Base-by-base conservation (phyloP, 1,139 yeast genomes). In the Pichia sp. region DNA sequence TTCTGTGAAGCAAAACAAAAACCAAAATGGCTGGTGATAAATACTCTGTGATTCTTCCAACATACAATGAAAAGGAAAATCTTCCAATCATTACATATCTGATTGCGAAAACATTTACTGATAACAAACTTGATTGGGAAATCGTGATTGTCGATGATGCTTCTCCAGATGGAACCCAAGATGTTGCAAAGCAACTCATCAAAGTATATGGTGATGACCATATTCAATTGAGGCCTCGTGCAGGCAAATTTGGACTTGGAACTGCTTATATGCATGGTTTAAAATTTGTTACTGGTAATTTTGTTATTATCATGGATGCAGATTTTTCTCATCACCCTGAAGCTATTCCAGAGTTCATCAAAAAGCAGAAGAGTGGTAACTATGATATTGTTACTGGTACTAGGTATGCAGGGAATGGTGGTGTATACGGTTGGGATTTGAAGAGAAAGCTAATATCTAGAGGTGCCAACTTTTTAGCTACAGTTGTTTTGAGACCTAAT, bases 301-400 rank as follows among this genome's bases (percentile, higher is more conserved):
- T 71, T 60, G 88, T 83, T 39, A 76, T 83, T 49, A 83, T 83
- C 51, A 83, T 83, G 93, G 93, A 83, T 59, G 93, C 93, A 14
- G 93, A 83, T 60, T 83, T 83, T 64, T 79, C 88, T 12, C 93
- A 83, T 60, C 81, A 79, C 58, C 93, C 93, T 17, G 81, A 78
- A 52, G 83, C 89, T 33, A 82, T 83, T 59, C 91, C 91, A 5
- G 68, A 79, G 58, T 82, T 83, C 57, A 80, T 83, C 53, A 73
- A 72, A 43, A 77, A 78, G 59, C 93, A 83, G 59, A 72, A 79
- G 62, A 66, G 70, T 46, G 72, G 69, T 40, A 63, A 82, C 62
- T 81, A 64, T 55, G 93, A 83, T 55, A 82, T 83, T 59, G 91
- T 83, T 40, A 82, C 91, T n/a, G 93, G 93, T 39, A 83, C 93